phyloP scores from a whole-genome alignment of 129 eudicot species.

The Smallanthus sonchifolius region DNA sequence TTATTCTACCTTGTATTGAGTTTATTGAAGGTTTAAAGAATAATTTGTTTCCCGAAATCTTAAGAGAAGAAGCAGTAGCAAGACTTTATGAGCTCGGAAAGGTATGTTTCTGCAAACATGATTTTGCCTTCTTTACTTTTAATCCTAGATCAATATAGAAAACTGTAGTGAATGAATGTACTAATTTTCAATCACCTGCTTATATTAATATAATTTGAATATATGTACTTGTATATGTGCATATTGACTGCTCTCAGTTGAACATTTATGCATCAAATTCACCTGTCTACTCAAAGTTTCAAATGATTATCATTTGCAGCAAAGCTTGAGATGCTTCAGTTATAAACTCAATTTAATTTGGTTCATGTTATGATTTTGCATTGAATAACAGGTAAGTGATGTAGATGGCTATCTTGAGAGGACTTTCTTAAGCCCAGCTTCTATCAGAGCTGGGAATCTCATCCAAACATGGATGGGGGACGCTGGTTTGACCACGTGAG shows the following conservation, averaged over 20 bases:
- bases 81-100: slow-evolving; percentile 78
- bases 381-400: slow-evolving; percentile 71
- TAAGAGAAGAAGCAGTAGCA: slow-evolving; percentile 82
- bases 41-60: slow-evolving; percentile 52
- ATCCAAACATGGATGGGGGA: slow-evolving; percentile 94
- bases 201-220: neutral
- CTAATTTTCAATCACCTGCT: neutral
- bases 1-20: slow-evolving; percentile 28
- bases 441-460: slow-evolving; percentile 71
- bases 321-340: neutral
- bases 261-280: slow-evolving; percentile 5
- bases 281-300: neutral
- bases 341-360: neutral
- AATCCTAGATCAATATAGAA: neutral
- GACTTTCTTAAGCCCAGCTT: slow-evolving; percentile 91
- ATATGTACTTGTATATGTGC: neutral
- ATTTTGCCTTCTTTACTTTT: neutral
- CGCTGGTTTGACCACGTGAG: slow-evolving; percentile 94
- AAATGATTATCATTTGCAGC: neutral
- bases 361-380: neutral
- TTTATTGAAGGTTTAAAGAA: slow-evolving; percentile 32
- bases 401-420: slow-evolving; percentile 76
- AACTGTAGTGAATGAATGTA: neutral
- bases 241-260: neutral
- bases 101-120: slow-evolving; percentile 35